phyloP scores from a whole-genome alignment of 768 basidiomycete species.

The Amanita muscaria region DNA sequence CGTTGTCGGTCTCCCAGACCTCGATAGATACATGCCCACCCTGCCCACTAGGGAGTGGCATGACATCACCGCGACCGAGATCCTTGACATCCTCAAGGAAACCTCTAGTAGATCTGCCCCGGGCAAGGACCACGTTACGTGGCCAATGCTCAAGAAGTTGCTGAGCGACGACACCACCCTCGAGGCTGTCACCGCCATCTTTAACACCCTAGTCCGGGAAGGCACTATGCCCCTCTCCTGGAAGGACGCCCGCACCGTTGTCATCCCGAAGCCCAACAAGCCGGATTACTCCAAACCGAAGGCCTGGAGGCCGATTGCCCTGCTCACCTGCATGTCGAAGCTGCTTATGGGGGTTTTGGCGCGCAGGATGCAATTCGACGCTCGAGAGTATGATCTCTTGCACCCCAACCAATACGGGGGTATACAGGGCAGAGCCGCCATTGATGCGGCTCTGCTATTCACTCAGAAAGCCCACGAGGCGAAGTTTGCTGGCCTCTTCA shows the following conservation, averaged over 20 bases:
- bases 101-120: too few relatives aligned
- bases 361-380: constrained; percentile 1
- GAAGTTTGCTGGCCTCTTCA: neutral
- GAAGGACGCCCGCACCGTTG: neutral
- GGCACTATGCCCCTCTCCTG: neutral
- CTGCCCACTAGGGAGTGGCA: too few relatives aligned
- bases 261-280: constrained; percentile 6
- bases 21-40: too few relatives aligned
- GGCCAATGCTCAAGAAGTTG: too few relatives aligned
- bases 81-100: too few relatives aligned
- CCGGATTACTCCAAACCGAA: neutral
- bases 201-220: neutral
- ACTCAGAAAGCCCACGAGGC: neutral
- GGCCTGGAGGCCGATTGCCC: constrained; percentile 3
- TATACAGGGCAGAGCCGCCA: neutral
- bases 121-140: too few relatives aligned
- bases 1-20: too few relatives aligned
- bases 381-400: neutral
- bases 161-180: too few relatives aligned
- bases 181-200: neutral
- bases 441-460: constrained; percentile 2
- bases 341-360: constrained; percentile 6
- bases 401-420: constrained; percentile 7
- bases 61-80: too few relatives aligned
- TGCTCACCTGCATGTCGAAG: constrained; percentile 3